A percentile compares a stretch with the other conserved stretches of the same genome.
Evolutionary conservation across 2,329 filamentous ascomycete genomes (phyloP).

Genomic region (Fusarium paranaense): DNA sequence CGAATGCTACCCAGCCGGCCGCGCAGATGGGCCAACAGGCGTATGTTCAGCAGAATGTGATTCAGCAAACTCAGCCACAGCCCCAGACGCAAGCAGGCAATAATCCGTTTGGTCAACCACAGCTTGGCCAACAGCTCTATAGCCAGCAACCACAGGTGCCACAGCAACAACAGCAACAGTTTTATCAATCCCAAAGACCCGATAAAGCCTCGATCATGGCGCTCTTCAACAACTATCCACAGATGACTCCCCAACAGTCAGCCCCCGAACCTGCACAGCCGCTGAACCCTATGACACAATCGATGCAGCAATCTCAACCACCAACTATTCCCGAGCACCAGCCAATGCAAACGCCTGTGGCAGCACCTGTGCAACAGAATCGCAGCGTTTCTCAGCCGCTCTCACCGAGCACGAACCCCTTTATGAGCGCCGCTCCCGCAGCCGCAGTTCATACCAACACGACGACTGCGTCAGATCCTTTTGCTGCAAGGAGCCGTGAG

Average conservation of each 20-base stretch:
- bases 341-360: conserved; percentile 40
- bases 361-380: conserved; percentile 37
- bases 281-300: conserved; percentile 13
- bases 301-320: conserved; percentile 36
- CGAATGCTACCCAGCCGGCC: conserved; percentile 43
- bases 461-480: conserved; percentile 56
- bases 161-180: conserved; percentile 47
- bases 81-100: conserved; percentile 27
- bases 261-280: conserved; percentile 45
- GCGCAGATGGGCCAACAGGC: conserved; percentile 42
- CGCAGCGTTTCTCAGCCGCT: conserved; percentile 49
- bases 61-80: conserved; percentile 33
- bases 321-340: conserved; percentile 48
- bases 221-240: conserved; percentile 74
- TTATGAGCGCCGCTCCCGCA: conserved; percentile 53
- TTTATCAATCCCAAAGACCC: conserved; percentile 61
- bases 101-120: conserved; percentile 29
- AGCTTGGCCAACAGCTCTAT: conserved; percentile 29
- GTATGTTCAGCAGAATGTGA: conserved; percentile 41
- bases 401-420: conserved; percentile 68
- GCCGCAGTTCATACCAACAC: conserved; percentile 38
- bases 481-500: conserved; percentile 68
- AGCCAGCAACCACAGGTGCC: conserved; percentile 42
- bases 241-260: conserved; percentile 58
- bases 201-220: conserved; percentile 83